Conservation (phyloP, 345 rosid species). For the Sisymbrium altissimum region DNA sequence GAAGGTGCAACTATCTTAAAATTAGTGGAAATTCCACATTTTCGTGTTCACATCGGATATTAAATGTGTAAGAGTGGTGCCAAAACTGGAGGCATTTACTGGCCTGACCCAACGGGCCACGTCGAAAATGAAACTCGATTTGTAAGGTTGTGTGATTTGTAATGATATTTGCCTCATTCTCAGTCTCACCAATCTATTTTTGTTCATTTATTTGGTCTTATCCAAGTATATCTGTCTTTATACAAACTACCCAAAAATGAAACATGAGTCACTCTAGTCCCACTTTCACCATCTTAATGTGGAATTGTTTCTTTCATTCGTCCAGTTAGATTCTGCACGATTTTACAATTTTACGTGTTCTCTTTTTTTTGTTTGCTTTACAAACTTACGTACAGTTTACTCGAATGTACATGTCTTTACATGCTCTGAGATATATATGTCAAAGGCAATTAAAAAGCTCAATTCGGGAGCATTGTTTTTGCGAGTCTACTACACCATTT, state of each 20-base stretch:
- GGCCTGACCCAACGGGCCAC: constrained; percentile 23
- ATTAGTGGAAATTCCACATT: not conserved
- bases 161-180: not conserved
- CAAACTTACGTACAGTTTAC: not conserved
- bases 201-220: constrained; percentile 20
- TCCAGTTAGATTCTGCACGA: constrained; percentile 8
- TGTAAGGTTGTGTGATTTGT: constrained; percentile 21
- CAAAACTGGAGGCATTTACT: constrained; percentile 34
- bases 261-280: constrained; percentile 2
- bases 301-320: not conserved
- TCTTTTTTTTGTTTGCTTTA: not conserved
- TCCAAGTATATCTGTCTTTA: constrained; percentile 20
- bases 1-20: constrained; percentile 11
- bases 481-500: not conserved
- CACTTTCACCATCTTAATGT: constrained; percentile 15
- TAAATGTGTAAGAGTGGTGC: constrained; percentile 24
- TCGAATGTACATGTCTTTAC: not conserved
- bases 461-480: not conserved
- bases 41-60: constrained; percentile 16
- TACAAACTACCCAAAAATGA: constrained; percentile 2
- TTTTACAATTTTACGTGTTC: not conserved
- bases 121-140: constrained; percentile 30
- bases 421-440: not conserved
- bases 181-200: constrained; percentile 10
- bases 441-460: not conserved